phyloP scores from a whole-genome alignment of 257 asterid genomes.

The Prunella vulgaris region DNA sequence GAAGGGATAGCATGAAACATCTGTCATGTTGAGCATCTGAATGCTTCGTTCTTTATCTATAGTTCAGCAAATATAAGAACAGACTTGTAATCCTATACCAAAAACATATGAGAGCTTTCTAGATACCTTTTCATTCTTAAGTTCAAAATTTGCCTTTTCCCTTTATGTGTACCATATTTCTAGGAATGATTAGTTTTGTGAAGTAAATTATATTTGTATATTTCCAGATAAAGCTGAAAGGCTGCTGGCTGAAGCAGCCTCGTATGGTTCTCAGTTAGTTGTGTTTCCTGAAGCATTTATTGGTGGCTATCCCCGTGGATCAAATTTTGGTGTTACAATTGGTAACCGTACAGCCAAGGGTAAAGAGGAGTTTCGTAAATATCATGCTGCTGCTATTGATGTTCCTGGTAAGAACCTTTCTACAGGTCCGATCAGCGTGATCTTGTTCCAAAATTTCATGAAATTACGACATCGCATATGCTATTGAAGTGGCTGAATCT shows the following conservation, averaged over 20 bases:
- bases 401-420: slow-evolving; percentile 67
- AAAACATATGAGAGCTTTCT: background rate
- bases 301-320: slow-evolving; percentile 98
- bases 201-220: background rate
- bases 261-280: slow-evolving; percentile 81
- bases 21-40: background rate
- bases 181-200: background rate
- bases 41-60: slow-evolving; percentile 6
- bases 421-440: background rate
- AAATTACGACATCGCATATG: background rate
- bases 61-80: background rate
- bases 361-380: slow-evolving; percentile 81
- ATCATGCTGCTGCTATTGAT: slow-evolving; percentile 87
- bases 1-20: background rate
- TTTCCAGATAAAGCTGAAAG: slow-evolving; percentile 86
- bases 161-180: background rate
- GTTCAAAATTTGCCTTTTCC: background rate
- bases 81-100: background rate
- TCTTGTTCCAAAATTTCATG: background rate
- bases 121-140: background rate
- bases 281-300: slow-evolving; percentile 97
- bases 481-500: background rate
- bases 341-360: slow-evolving; percentile 94
- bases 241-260: slow-evolving; percentile 92
- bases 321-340: slow-evolving; percentile 73